Evolutionary conservation across 2,329 filamentous ascomycete genomes (phyloP), one percentile per base, ranked within the genome.

Genomic region (Ceratocystis smalleyi): DNA sequence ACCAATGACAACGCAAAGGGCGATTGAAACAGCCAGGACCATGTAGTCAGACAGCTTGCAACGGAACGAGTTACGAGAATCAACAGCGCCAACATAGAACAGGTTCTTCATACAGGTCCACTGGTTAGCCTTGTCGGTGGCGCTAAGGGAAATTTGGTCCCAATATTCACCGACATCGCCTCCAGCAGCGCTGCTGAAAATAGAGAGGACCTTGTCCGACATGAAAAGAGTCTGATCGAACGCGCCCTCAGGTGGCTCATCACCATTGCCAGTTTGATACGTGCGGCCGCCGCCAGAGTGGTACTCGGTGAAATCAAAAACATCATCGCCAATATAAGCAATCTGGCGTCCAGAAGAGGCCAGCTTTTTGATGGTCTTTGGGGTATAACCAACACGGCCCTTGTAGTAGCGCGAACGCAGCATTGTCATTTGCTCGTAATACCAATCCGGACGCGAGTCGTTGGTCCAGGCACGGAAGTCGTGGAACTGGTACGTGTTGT

Each of bases 261-360:
- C 71, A 6, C 85, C 84, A 0, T 77, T 69, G 7, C 80, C 80
- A 30, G 81, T 82, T 61, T 80, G 73, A 54, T 89, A 76, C 54
- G 78, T 78, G 32, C 89, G 86, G 59, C 91, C 91, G 68, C 90
- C 91, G 27, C 79, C 76, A 10, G 65, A 66, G 35, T 89, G 74
- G 73, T 99, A 99, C 47, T 83, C 82, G 0, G 91, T 95, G 75
- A 99, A 77, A 72, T 99, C 94, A 73, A 96, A 99, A 19, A 99
- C 85, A 59, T 84, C 83, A 66, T 79, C 79, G 69, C 92, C 81
- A 68, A 99, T 81, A 67, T 90, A 91, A 7, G 84, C 91, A 68
- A 99, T 86, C 5, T 83, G 79, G 43, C 79, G 74, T 69, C 87
- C 81, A 35, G 81, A 80, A 3, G 72, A 71, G 6, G 82, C 85